Base-by-base conservation (phyloP, 495 filamentous ascomycete genomes). In the Staphylotrichum longicolle region DNA sequence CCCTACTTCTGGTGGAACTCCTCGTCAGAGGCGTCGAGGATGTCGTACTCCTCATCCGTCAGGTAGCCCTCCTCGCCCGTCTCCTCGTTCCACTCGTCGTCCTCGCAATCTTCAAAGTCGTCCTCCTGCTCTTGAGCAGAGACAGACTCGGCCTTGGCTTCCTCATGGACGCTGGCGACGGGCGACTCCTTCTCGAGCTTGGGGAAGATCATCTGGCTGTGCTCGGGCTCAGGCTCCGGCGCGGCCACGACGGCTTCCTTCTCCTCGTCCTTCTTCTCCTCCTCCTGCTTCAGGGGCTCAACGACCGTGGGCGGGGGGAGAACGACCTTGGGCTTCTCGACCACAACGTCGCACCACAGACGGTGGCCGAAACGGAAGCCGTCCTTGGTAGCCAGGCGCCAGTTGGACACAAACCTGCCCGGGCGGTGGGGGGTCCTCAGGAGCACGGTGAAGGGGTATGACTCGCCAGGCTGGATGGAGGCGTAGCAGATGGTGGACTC, bases 11-110 rank as follows among this genome's bases (percentile, higher is more conserved):
- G 37, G 61, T 82, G 14, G 54, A 53, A 88, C 72, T 98, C 94
- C 69, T 96, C 92, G 63, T 98, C 95, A 61, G 90, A 95, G 30
- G 92, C 95, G 77, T 96, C 91, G 34, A 98, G 86, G 63, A 98
- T 88, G 64, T 98, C 94, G 67, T 96, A 98, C 77, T 98, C 94
- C 67, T 98, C 94, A 65, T 98, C 94, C 11, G 95, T 97, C 75
- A 95, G 74, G 80, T 95, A 96, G 7, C 86, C 88, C 54, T 81
- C 77, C 46, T 82, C 82, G 7, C 77, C 81, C 35, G 76, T 80
- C 11, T 83, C 82, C 47, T 90, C 90, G 46, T 78, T 78, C 70
- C 86, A 88, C 49, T 83, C 83, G 49, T 75, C 80, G 48, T 77
- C 79, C 60, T 80, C 79, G 59, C 74, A 82, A 54, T 81, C 81